Evolutionary conservation across 1,139 yeast species (phyloP), one percentile per base, ranked within the genome.

Genomic region (Magnusiomyces suaveolens): DNA sequence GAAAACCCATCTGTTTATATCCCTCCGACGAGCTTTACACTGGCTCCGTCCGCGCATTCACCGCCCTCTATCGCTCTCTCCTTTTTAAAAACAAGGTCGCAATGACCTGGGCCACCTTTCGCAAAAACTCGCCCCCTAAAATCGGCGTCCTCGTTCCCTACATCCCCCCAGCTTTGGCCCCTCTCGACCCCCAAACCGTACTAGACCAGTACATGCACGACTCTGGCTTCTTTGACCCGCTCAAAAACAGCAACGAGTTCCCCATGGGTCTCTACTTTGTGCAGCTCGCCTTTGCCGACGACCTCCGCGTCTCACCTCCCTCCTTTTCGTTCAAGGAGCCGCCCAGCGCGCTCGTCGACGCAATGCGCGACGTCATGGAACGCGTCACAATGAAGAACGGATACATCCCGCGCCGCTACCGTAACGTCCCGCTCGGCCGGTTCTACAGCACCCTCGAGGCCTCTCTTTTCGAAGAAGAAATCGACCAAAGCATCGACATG

Each of bases 371-470:
- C 33, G 64, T 81, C 16, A 62, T 80, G 32, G 69, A 69, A 39
- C 70, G 69, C 36, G 71, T 81, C 54, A 71, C 69, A 23, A 67
- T 78, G 64, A 69, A 68, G 24, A 65, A 68, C 18, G 77, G 79
- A 0, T 87, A 83, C 63, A 67, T 71, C n/a, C 89, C 94, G 0
- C 65, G 68, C 6, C 77, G 80, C 3, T 83, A 73, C 62, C 77
- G 77, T 14, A 88, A 86, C 64, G 95, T 96, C 0, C 71, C 78
- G 1, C 68, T 89, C 47, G 82, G 81, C 56, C 83, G 81, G 73
- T 85, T 83, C 63, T 84, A 81, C 66, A 77, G 79, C 57, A 72
- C 82, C 0, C 68, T 88, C 26, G 83, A 83, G 62, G 84, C 86
- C 55, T 80, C 81, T 57, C 75, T 87, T 20, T 69, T 89, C 50